Conservation (phyloP, 805 yeast genomes). For the Zygosaccharomyces siamensis region DNA sequence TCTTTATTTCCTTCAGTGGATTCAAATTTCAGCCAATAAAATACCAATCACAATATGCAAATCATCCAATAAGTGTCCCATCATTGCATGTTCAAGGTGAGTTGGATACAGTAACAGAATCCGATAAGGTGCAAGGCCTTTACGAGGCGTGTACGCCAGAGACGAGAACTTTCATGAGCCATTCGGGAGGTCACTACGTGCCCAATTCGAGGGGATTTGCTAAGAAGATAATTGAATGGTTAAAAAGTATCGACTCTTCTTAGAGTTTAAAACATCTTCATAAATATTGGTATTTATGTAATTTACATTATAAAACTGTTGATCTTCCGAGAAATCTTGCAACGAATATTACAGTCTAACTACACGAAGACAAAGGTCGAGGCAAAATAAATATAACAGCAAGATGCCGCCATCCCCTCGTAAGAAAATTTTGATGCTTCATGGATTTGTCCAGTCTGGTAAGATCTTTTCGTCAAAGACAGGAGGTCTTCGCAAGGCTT, state of each 20-base stretch:
- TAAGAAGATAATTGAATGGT: slow-evolving; percentile 35
- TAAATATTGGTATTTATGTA: background rate
- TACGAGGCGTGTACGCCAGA: slow-evolving; percentile 45
- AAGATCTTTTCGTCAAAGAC: slow-evolving; percentile 75
- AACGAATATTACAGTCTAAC: background rate
- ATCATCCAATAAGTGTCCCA: slow-evolving; percentile 33
- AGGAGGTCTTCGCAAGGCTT: slow-evolving; percentile 74
- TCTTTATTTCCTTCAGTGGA: slow-evolving; percentile 74
- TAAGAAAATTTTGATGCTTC: slow-evolving; percentile 69
- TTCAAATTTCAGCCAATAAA: slow-evolving; percentile 35
- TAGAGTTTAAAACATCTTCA: background rate
- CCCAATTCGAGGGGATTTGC: slow-evolving; percentile 65
- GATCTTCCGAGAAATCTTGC: too few species aligned
- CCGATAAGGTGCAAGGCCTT: slow-evolving; percentile 57
- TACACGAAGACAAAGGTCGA: background rate
- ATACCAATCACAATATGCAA: slow-evolving; percentile 30
- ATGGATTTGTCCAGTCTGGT: slow-evolving; percentile 86
- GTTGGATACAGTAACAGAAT: slow-evolving; percentile 81
- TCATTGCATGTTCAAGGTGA: slow-evolving; percentile 83
- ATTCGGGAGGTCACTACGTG: slow-evolving; percentile 95
- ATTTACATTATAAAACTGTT: background rate
- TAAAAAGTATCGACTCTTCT: slow-evolving; percentile 14
- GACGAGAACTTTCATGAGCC: slow-evolving; percentile 52
- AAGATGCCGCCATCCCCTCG: background rate
- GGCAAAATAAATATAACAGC: background rate